Evolutionary conservation across 768 basidiomycete species (phyloP), one percentile per base, ranked within the genome.

Genomic region (Macrolepiota fuliginosa): DNA sequence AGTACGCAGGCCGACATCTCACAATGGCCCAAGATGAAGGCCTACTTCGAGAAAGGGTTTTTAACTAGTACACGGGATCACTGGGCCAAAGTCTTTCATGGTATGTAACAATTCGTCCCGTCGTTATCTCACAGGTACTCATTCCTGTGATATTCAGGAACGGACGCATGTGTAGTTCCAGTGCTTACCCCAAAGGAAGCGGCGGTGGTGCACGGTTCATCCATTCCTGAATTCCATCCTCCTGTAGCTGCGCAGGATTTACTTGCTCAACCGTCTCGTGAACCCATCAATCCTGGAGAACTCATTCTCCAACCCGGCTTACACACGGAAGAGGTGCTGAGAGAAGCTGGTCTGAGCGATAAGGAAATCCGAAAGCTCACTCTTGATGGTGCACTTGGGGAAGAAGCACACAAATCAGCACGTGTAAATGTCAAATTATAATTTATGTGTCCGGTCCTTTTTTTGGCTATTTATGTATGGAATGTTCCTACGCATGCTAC

Each of bases 81-180:
- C 42, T 94, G 92, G 92, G 78, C 84, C 0, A 65, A 75, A 6
- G 71, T 87, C 1, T 94, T 91, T 70, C 81, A 88, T 56, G 86
- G 91, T 86, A 66, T 35, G 78, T 71, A 27, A n/a, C 46, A 51
- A 39, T 24, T 29, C 2, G 10, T n/a, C 36, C 52, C 15, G 42
- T 45, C n/a, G n/a, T 7, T 17, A 36, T 32, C 56, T 10, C 58
- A 29, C 10, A 35, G 10, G 47, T 37, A 1, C 36, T 10, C 27
- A 50, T 54, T 50, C 25, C 40, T 56, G 15, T 49, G 15, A 35
- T 27, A 40, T 37, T n/a, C 67, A 92, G 90, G 80, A 29, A 87
- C 82, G 12, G 91, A 92, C 62, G 86, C 89, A 7, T 92, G 91
- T 68, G 81, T 81, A 10, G 73, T 89, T 13, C 90, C 91, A 0